Base-by-base conservation (phyloP, 139 green algal genomes). In the Picochlorum sp. region DNA sequence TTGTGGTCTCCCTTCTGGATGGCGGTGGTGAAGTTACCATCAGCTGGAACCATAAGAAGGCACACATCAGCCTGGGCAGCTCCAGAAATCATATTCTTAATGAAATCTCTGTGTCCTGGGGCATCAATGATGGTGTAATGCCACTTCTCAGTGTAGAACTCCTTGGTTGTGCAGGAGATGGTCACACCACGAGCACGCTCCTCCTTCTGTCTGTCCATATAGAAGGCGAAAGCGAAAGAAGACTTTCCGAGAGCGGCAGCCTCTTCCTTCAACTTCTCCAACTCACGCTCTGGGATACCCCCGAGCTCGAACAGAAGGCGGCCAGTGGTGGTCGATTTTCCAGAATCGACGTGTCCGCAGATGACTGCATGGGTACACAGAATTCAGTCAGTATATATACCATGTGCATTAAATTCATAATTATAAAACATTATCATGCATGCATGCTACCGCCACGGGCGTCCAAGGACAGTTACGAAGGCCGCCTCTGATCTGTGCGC, bases 81-180 rank as follows among this genome's bases (percentile, higher is more conserved):
- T 67, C 92, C 94, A 61, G 93, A 96, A 81, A 99, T 99, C 94
- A 99, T 99, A 87, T 99, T 99, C 92, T 99, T 99, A 82, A 98
- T 98, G 86, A 99, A 99, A 79, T 99, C 94, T 50, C 93, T 76
- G 80, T 98, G 92, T 69, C 92, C 86, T 13, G 88, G 89, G 63
- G 88, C 88, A 66, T 96, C 89, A 66, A 96, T 96, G 82, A 97
- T 90, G 68, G 94, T 99, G 89, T 93, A 98, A 89, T 98, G 90
- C 76, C 87, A 98, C 63, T 93, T 96, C 38, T 88, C 85, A 3
- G 94, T 99, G 86, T 95, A 95, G 86, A 99, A 98, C 92, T 99
- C 92, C 91, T 95, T 96, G 82, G 92, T 95, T 62, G 91, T 95
- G 87, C 91, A 96, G 59, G 92, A 81, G 66, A 96, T 96, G 83